Evolutionary conservation across 345 rosid species (phyloP).

Genomic region (Laguncularia racemosa): DNA sequence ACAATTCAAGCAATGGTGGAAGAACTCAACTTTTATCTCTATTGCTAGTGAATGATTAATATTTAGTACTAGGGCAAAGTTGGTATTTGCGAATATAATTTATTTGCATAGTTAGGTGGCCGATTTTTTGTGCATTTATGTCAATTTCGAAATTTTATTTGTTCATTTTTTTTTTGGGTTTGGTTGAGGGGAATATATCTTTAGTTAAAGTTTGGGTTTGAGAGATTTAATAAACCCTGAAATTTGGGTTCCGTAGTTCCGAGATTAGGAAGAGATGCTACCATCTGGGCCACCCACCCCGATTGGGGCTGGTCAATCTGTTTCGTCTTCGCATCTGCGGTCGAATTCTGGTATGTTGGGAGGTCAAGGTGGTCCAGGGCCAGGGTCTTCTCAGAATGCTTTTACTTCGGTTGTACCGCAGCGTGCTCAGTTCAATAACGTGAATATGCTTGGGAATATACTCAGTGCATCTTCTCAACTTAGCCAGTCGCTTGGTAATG

Average conservation of each 20-base stretch:
- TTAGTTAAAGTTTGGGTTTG: conserved; percentile 11
- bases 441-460: conserved; percentile 76
- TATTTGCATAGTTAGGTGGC: too few species aligned
- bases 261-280: conserved; percentile 44
- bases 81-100: too few species aligned
- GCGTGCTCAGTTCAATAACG: conserved; percentile 56
- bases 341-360: conserved; percentile 72
- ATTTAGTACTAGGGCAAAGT: too few species aligned
- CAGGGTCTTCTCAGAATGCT: conserved; percentile 65
- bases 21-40: too few species aligned
- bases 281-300: conserved; percentile 82
- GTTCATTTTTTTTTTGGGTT: conserved; percentile 11
- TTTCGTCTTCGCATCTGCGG: conserved; percentile 58
- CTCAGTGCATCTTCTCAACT: conserved; percentile 74
- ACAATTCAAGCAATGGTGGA: too few species aligned
- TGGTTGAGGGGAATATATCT: conserved; percentile 27
- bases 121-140: too few species aligned
- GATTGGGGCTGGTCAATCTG: conserved; percentile 66
- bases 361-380: conserved; percentile 61
- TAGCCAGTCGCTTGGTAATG: conserved; percentile 83
- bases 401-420: conserved; percentile 63
- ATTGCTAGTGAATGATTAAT: not conserved
- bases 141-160: conserved; percentile 4
- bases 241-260: conserved; percentile 1
- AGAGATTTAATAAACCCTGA: conserved; percentile 10